Evolutionary conservation across 257 asterid species (phyloP), one percentile per base, ranked within the genome.

Genomic region (Schizonepeta tenuifolia): DNA sequence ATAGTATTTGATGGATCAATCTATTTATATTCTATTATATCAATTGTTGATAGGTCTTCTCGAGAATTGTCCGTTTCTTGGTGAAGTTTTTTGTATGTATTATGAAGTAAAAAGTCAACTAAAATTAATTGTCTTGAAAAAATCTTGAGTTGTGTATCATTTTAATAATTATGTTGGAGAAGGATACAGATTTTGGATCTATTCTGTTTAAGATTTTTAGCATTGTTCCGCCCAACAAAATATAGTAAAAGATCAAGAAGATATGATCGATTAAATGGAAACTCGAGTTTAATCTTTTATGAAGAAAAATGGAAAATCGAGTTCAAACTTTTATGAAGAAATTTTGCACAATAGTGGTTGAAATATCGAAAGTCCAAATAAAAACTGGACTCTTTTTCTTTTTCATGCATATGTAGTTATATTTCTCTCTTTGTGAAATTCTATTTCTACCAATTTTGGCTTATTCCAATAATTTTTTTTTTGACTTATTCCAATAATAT

Each of bases 41-140:
- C 26, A 24, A 28, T 9, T 40, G 24, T 14, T 56, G 57, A 40
- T 31, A 35, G 59, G 5, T 26, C 10, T 62, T 62, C 9, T 38
- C 51, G 9, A 11, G 17, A 61, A 62, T 40, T 38, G 68, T 43
- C 41, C 24, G 54, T 46, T 65, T 65, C 18, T 41, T 18, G 12
- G 12, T 38, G 4, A 6, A 3, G 2, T 20, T 63, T 1, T 0
- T 10, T 4, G 24, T 38, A 9, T 3, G 0, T n/a, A 33, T 26
- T 46, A 14, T 66, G 49, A 50, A 50, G 0, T 31, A 21, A 36
- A 50, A 50, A 15, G 46, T 67, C 72, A 67, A 67, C 36, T 51
- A 12, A 17, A 28, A 15, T 26, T 22, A 43, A 43, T 11, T 40
- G 12, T 63, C 11, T 64, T 41, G 35, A 6, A 36, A 4, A 21